Evolutionary conservation across 352 stramenopile genomes (phyloP).

Genomic region (Achlya hypogyna): DNA sequence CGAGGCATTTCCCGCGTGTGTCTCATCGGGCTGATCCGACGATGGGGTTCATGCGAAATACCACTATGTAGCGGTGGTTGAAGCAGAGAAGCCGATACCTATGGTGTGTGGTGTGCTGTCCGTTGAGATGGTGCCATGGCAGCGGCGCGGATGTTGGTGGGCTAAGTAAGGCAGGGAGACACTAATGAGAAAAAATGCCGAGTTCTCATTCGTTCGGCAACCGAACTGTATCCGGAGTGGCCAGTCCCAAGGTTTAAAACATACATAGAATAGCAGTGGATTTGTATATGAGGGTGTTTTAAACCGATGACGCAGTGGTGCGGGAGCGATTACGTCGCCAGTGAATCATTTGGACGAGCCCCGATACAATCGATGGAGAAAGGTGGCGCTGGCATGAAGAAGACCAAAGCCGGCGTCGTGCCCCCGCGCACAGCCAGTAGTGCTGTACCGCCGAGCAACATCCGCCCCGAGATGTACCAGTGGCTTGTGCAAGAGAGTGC

Average conservation of each 20-base stretch:
- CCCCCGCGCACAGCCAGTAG: neutral
- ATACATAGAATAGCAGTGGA: neutral
- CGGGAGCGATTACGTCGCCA: neutral
- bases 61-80: too few relatives aligned
- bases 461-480: constrained; percentile 16
- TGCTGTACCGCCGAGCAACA: neutral
- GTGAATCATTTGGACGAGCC: neutral
- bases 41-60: too few relatives aligned
- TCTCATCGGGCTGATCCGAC: too few relatives aligned
- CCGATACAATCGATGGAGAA: constrained; percentile 2
- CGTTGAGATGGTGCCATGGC: too few relatives aligned
- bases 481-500: constrained; percentile 8
- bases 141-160: too few relatives aligned
- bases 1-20: too few relatives aligned
- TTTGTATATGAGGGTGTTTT: neutral
- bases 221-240: neutral
- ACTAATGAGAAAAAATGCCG: too few relatives aligned
- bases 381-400: neutral
- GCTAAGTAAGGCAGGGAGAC: too few relatives aligned
- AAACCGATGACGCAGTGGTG: neutral
- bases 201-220: too few relatives aligned
- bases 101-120: too few relatives aligned
- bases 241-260: neutral
- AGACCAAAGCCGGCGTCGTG: neutral
- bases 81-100: too few relatives aligned